Evolutionary conservation across 2,329 filamentous ascomycete genomes (phyloP), one percentile per base, ranked within the genome.

Genomic region (Arthrinium phaeospermum): DNA sequence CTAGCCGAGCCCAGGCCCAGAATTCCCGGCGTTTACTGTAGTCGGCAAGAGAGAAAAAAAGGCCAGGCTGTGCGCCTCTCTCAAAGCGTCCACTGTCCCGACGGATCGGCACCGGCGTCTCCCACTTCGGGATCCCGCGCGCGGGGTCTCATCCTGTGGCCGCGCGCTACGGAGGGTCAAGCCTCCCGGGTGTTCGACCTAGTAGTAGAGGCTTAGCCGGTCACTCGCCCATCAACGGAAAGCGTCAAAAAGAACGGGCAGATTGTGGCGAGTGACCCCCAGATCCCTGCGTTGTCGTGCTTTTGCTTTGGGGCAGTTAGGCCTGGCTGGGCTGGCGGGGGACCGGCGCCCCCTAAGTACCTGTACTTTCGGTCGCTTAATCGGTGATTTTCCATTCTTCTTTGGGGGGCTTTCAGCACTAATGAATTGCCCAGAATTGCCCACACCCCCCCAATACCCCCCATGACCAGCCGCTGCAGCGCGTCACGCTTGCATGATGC

Each of bases 401-500:
- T 19, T 57, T 27, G n/a, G 53, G 7, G 16, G 49, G 10, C 49
- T 27, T 51, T 12, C 7, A 27, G 14, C 34, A 41, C 64, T 24
- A 24, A 37, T 16, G 12, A 41, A 67, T 41, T 41, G 30, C 41
- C 41, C 24, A 47, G n/a, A n/a, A n/a, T n/a, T n/a, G n/a, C n/a
- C 41, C 47, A 68, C 41, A 68, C 67, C 14, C 30, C 24, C 68
- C 68, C 24, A 70, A 44, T 30, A 45, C 68, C 46, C 24, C 68
- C 68, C 24, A 70, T 45, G 46, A 57, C 68, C 46, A 24, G 47
- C 49, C 24, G 30, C 46, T 51, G 68, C 68, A 53, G 46, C 47
- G 68, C 47, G 68, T 70, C 68, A 70, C 68, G 47, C 68, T 41
- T 53, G 68, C 68, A 70, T 51, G 46, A 70, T 70, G 68, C 68